Evolutionary conservation across 2,329 filamentous ascomycete genomes (phyloP).

Genomic region (Calonectria fujianensis): DNA sequence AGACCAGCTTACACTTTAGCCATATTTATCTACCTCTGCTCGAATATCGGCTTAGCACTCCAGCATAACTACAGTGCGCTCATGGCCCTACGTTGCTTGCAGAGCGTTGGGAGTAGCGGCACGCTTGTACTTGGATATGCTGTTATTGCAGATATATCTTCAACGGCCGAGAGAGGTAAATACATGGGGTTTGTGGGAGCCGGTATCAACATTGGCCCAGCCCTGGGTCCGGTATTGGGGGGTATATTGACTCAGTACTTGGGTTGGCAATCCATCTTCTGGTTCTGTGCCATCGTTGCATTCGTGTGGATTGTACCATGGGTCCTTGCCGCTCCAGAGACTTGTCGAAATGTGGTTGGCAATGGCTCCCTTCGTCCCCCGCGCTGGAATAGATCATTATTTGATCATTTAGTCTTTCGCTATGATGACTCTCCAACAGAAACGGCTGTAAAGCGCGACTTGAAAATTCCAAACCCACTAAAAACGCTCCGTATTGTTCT

Average conservation of each 20-base stretch:
- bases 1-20: constrained; percentile 76
- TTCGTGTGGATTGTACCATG: constrained; percentile 72
- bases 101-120: constrained; percentile 79
- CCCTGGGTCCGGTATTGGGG: constrained; percentile 77
- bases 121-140: constrained; percentile 82
- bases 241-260: constrained; percentile 79
- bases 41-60: constrained; percentile 77
- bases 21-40: constrained; percentile 74
- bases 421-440: constrained; percentile 58
- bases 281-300: constrained; percentile 78
- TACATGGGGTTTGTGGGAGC: constrained; percentile 82
- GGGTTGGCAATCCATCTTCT: constrained; percentile 81
- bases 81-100: constrained; percentile 76
- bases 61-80: constrained; percentile 75
- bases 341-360: constrained; percentile 75
- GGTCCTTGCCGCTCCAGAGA: constrained; percentile 75
- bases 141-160: constrained; percentile 82
- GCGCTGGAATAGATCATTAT: constrained; percentile 74
- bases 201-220: constrained; percentile 73
- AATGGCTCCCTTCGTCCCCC: constrained; percentile 76
- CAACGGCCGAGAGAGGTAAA: constrained; percentile 80
- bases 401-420: constrained; percentile 67
- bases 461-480: constrained; percentile 75
- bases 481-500: constrained; percentile 72
- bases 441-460: constrained; percentile 61